phyloP scores from a whole-genome alignment of 106 monocot species.

The Ottelia alismoides region DNA sequence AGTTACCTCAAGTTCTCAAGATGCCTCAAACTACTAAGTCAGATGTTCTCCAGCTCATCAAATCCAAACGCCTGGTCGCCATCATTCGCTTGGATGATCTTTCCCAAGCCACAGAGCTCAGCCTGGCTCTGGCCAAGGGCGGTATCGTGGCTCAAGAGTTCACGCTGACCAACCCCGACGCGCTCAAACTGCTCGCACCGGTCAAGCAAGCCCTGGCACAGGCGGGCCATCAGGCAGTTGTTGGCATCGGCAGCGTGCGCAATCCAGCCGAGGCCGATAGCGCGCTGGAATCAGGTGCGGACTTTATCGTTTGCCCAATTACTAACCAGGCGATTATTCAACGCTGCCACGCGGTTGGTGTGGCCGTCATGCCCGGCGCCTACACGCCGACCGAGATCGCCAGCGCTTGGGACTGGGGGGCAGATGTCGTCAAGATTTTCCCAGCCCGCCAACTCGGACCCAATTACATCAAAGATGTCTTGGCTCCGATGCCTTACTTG shows the following conservation, averaged over 20 bases:
- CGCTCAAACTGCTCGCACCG: background rate
- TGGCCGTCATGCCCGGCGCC: background rate
- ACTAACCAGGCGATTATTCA: background rate
- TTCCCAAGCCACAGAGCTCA: background rate
- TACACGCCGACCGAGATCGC: background rate
- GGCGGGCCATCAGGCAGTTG: background rate
- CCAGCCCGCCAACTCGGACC: background rate
- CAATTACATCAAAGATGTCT: background rate
- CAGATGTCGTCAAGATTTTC: background rate
- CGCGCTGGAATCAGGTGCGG: background rate
- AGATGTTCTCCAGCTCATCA: too few relatives aligned
- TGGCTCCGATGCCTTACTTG: background rate
- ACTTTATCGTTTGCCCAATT: background rate
- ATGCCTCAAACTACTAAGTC: too few relatives aligned
- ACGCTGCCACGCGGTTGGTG: background rate
- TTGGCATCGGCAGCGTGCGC: background rate
- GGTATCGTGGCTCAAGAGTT: background rate
- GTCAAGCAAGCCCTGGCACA: background rate
- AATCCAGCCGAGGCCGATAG: background rate
- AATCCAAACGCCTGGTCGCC: background rate
- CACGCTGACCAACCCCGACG: background rate
- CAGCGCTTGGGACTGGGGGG: background rate
- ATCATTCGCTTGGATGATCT: background rate
- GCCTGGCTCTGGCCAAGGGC: background rate
- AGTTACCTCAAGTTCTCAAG: too few relatives aligned